These are phyloP conservation scores for Solanum dulcamara DNA, from an alignment of 257 asterid genomes.

Conservation along the genomic window DNA sequence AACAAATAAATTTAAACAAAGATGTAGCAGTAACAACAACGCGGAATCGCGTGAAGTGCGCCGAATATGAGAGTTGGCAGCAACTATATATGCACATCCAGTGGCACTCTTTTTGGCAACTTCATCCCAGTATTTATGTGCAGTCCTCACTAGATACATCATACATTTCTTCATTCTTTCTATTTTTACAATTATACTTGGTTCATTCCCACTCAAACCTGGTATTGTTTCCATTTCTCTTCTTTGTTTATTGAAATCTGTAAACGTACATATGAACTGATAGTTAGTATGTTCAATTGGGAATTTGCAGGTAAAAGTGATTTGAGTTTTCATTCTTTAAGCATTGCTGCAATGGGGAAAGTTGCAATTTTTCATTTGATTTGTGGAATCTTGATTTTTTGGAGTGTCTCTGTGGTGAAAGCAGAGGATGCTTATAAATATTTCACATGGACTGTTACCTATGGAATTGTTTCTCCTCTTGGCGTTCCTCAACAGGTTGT, in stretches of 20 bases:
- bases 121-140: background rate
- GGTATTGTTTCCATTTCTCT: too few species aligned
- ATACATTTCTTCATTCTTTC: slow-evolving; percentile 13
- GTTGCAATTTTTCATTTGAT: slow-evolving; percentile 14
- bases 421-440: slow-evolving; percentile 83
- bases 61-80: slow-evolving; percentile 25
- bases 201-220: too few species aligned
- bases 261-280: too few species aligned
- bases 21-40: slow-evolving; percentile 12
- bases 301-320: too few species aligned
- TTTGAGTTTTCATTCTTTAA: too few species aligned
- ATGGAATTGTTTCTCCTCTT: slow-evolving; percentile 71
- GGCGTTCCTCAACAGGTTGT: slow-evolving; percentile 78
- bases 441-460: slow-evolving; percentile 79
- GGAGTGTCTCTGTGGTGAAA: slow-evolving; percentile 32
- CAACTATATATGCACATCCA: background rate
- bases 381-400: slow-evolving; percentile 30
- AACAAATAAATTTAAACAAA: too few species aligned
- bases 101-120: background rate
- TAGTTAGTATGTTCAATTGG: too few species aligned
- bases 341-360: slow-evolving; percentile 33
- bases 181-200: background rate
- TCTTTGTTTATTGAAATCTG: too few species aligned
- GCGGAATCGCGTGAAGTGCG: slow-evolving; percentile 55
- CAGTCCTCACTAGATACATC: background rate